phyloP scores from a whole-genome alignment of 2,329 filamentous ascomycete species.

The Polytolypa hystricis region DNA sequence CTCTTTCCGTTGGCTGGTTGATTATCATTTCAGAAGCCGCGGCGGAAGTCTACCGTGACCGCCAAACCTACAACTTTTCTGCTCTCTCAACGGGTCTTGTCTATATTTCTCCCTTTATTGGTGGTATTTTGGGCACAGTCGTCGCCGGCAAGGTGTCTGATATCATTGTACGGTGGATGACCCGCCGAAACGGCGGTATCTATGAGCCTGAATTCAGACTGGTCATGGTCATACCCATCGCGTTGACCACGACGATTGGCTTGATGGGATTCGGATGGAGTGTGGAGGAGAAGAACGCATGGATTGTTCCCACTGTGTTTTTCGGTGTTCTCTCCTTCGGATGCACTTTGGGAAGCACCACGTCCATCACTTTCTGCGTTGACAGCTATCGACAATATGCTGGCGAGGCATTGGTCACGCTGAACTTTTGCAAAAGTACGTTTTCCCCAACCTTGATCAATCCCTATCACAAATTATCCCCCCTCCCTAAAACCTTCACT shows the following conservation, averaged over 20 bases:
- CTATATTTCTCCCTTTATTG: constrained; percentile 82
- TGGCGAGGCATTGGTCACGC: constrained; percentile 82
- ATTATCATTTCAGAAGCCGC: constrained; percentile 89
- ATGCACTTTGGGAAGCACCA: constrained; percentile 80
- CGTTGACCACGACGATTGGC: constrained; percentile 67
- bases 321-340: constrained; percentile 89
- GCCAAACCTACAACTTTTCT: constrained; percentile 64
- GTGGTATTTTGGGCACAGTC: constrained; percentile 78
- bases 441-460: too few species aligned
- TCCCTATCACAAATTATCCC: too few species aligned
- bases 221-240: constrained; percentile 73
- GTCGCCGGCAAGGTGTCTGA: constrained; percentile 85
- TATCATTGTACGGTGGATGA: constrained; percentile 69
- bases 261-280: constrained; percentile 98
- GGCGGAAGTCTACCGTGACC: constrained; percentile 62
- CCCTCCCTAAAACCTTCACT: background rate
- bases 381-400: constrained; percentile 91
- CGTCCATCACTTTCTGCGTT: constrained; percentile 84
- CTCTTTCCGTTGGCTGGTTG: constrained; percentile 85
- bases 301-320: constrained; percentile 89
- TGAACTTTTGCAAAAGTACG: constrained; percentile 83
- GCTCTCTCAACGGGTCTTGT: constrained; percentile 72
- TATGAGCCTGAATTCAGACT: constrained; percentile 93
- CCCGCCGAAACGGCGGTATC: constrained; percentile 75
- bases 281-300: constrained; percentile 59